A percentile compares a stretch with the other conserved stretches of the same genome.
These are phyloP conservation scores for Fusarium napiforme DNA, from an alignment of 2,329 filamentous ascomycete genomes.

Conservation along the genomic window DNA sequence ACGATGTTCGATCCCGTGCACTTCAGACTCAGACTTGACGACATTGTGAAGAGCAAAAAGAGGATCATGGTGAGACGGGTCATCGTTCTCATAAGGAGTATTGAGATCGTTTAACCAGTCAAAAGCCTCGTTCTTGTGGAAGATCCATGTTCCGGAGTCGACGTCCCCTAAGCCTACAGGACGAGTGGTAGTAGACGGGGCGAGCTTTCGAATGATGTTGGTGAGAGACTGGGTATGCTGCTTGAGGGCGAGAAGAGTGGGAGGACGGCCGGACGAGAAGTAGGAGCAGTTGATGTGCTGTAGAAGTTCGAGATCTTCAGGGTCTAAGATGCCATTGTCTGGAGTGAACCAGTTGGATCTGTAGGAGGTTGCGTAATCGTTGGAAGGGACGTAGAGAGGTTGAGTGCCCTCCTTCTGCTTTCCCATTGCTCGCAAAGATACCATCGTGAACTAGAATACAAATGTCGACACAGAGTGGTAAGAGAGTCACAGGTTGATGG, in stretches of 20 bases:
- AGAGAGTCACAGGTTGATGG: not conserved
- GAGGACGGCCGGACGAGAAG: constrained; percentile 63
- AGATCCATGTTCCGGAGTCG: constrained; percentile 48
- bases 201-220: constrained; percentile 62
- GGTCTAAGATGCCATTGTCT: constrained; percentile 36
- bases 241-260: constrained; percentile 68
- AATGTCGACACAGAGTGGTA: not conserved
- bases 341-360: constrained; percentile 41
- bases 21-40: constrained; percentile 56
- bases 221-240: constrained; percentile 69
- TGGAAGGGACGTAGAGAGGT: constrained; percentile 40
- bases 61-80: constrained; percentile 59
- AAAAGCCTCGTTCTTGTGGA: constrained; percentile 60
- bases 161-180: constrained; percentile 27
- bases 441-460: constrained; percentile 2
- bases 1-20: constrained; percentile 54
- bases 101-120: constrained; percentile 66
- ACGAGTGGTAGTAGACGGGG: constrained; percentile 49
- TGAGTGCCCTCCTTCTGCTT: not conserved
- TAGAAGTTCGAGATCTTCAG: constrained; percentile 41
- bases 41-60: constrained; percentile 60
- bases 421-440: not conserved
- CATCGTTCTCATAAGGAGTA: constrained; percentile 60
- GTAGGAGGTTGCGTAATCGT: constrained; percentile 44
- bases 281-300: constrained; percentile 67